Evolutionary conservation across 805 yeast genomes (phyloP).

Genomic region (Nematodospora valgi): DNA sequence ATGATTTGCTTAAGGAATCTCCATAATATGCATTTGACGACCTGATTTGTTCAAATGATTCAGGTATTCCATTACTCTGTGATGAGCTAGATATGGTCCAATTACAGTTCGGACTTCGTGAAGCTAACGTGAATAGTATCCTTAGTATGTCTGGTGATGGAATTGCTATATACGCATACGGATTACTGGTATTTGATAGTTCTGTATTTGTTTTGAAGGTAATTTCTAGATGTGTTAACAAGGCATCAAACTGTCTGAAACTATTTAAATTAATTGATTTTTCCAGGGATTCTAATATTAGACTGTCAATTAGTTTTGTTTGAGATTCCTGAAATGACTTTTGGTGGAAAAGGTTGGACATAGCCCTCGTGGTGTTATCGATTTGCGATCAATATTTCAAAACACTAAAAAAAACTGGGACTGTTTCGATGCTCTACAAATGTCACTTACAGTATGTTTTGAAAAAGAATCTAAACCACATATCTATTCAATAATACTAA

Average conservation of each 20-base stretch:
- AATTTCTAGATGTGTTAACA: constrained; percentile 24
- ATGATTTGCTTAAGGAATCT: constrained; percentile 14
- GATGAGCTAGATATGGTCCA: constrained; percentile 18
- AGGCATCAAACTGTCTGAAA: constrained; percentile 24
- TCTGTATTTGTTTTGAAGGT: constrained; percentile 7
- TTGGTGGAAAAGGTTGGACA: constrained; percentile 7
- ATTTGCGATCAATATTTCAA: too few species aligned
- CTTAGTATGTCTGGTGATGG: constrained; percentile 27
- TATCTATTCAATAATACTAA: too few species aligned
- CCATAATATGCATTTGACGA: constrained; percentile 19
- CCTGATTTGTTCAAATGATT: constrained; percentile 18
- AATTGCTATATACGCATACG: constrained; percentile 4
- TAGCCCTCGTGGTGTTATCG: too few species aligned
- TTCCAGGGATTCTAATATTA: constrained; percentile 10
- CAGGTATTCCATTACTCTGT: constrained; percentile 16
- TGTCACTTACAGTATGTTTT: too few species aligned
- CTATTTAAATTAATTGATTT: constrained; percentile 22
- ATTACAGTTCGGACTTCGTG: constrained; percentile 23
- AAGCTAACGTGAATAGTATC: constrained; percentile 29
- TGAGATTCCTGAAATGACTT: constrained; percentile 15
- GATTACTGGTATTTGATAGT: background rate
- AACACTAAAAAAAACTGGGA: too few species aligned
- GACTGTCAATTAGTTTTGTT: constrained; percentile 8
- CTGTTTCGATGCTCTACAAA: too few species aligned
- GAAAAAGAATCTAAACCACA: too few species aligned